phyloP scores from a whole-genome alignment of 345 rosid species.

The Pugionium dolabratum region DNA sequence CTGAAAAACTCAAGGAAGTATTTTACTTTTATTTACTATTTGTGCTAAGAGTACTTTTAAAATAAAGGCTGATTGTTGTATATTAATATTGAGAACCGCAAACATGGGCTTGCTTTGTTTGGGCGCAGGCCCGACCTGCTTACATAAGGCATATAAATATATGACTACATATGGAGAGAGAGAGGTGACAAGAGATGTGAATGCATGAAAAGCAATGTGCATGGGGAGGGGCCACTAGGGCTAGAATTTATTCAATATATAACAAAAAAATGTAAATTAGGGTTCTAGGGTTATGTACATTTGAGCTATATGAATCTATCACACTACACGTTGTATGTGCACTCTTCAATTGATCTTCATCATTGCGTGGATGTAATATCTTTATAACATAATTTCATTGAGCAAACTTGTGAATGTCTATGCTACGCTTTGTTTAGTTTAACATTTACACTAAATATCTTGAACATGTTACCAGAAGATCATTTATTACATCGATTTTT shows the following conservation, averaged over 20 bases:
- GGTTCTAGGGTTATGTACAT: constrained; percentile 30
- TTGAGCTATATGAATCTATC: constrained; percentile 30
- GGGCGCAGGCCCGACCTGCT: too few species aligned
- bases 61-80: too few species aligned
- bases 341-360: constrained; percentile 16
- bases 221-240: constrained; percentile 37
- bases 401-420: constrained; percentile 20
- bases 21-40: too few species aligned
- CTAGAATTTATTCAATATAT: constrained; percentile 14
- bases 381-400: neutral
- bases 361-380: constrained; percentile 8
- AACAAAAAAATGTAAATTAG: neutral
- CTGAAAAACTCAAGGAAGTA: too few species aligned
- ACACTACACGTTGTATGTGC: constrained; percentile 13
- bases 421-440: constrained; percentile 23
- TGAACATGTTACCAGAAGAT: constrained; percentile 28
- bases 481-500: constrained; percentile 42
- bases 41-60: too few species aligned
- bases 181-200: constrained; percentile 36
- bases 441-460: constrained; percentile 26
- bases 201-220: constrained; percentile 41
- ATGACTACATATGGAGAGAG: constrained; percentile 11
- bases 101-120: too few species aligned
- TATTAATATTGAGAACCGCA: too few species aligned
- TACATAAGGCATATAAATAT: too few species aligned